phyloP scores from a whole-genome alignment of 805 yeast genomes.

The Ogataea methylovora region DNA sequence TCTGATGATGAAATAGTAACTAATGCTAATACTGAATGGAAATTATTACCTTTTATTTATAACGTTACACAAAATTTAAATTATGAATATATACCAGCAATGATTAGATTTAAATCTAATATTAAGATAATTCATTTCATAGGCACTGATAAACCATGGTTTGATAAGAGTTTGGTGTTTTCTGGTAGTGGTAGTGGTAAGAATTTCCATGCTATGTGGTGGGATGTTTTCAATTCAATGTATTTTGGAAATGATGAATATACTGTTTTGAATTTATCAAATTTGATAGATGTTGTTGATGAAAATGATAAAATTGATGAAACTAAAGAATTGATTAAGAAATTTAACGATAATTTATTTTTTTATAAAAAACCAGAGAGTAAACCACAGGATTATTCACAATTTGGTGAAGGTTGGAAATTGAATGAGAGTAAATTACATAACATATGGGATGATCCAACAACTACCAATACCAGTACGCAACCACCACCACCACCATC shows the following conservation, averaged over 20 bases:
- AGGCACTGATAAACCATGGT: constrained; percentile 42
- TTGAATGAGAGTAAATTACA: constrained; percentile 15
- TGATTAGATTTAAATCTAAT: constrained; percentile 19
- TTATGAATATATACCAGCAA: constrained; percentile 29
- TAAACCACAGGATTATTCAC: constrained; percentile 7
- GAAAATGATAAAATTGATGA: background rate
- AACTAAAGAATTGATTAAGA: too few relatives aligned
- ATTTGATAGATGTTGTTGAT: background rate
- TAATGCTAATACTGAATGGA: constrained; percentile 40
- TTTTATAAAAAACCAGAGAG: background rate
- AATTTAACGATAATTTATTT: too few relatives aligned
- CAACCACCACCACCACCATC: too few relatives aligned
- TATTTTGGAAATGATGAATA: constrained; percentile 3
- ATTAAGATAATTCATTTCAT: constrained; percentile 60
- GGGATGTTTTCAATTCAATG: constrained; percentile 17
- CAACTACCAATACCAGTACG: too few relatives aligned
- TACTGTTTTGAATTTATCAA: background rate
- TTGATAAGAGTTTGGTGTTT: constrained; percentile 4
- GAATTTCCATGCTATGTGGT: constrained; percentile 22
- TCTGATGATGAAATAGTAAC: constrained; percentile 6
- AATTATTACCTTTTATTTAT: constrained; percentile 67
- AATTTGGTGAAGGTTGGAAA: constrained; percentile 26
- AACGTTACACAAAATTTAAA: constrained; percentile 56
- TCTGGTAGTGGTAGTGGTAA: constrained; percentile 2
- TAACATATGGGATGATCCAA: constrained; percentile 14